Conservation (phyloP, 1,284 basidiomycete species). For the Cryptococcus amylolentus region DNA sequence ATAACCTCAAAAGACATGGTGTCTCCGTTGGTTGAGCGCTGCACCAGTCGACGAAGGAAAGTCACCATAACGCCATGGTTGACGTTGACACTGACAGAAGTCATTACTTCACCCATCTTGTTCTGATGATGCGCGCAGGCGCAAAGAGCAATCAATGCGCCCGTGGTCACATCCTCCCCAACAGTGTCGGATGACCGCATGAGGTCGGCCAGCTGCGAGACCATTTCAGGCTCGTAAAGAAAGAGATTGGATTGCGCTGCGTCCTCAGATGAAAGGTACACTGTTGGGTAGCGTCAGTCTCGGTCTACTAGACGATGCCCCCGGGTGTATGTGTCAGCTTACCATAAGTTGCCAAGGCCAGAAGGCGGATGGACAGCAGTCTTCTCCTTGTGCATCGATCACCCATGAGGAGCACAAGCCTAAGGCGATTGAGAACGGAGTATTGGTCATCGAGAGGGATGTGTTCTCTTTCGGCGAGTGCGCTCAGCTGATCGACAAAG, state of each 20-base stretch:
- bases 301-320: not conserved
- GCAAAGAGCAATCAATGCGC: constrained; percentile 83
- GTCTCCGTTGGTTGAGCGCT: constrained; percentile 60
- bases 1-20: constrained; percentile 71
- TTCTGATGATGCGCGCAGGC: constrained; percentile 79
- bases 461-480: constrained; percentile 65
- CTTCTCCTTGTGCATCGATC: constrained; percentile 68
- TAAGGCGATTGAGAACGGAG: constrained; percentile 82
- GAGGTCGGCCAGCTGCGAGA: constrained; percentile 82
- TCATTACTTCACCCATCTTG: constrained; percentile 81
- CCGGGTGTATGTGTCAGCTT: constrained; percentile 10
- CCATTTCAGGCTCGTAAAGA: constrained; percentile 84
- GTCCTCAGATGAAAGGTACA: constrained; percentile 70
- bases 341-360: constrained; percentile 81
- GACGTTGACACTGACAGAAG: constrained; percentile 88
- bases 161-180: constrained; percentile 63
- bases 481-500: constrained; percentile 62
- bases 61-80: constrained; percentile 94
- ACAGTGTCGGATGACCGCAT: constrained; percentile 63
- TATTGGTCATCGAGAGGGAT: constrained; percentile 83
- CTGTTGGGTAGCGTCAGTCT: constrained; percentile 35
- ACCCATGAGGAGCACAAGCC: constrained; percentile 65
- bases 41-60: constrained; percentile 71
- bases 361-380: constrained; percentile 73
- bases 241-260: constrained; percentile 78